Evolutionary conservation across 1,284 basidiomycete species (phyloP), one percentile per base, ranked within the genome.

Genomic region (Puccinia polysora): DNA sequence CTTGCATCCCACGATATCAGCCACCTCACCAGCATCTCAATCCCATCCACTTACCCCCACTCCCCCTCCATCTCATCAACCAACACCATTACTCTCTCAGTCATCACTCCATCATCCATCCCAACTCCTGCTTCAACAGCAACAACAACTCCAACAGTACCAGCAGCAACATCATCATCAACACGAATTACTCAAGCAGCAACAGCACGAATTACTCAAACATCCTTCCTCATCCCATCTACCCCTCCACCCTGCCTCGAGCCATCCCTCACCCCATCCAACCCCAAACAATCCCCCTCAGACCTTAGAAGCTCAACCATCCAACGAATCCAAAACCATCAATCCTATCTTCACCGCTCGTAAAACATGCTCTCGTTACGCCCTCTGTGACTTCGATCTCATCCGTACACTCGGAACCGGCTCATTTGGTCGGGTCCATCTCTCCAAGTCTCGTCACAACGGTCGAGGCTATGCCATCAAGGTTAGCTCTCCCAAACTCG

Each of bases 361-460:
- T 30, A 83, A 83, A 77, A 83, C 83, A 0, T 81, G 82, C 5
- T 83, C 82, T 0, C 79, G 83, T 28, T 84, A 84, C 75, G 82
- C 81, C 18, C 77, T 84, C 8, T 77, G 78, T 34, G 83, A 84
- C 74, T 84, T 84, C 72, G 77, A 78, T 50, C 82, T 84, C 55
- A 82, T 83, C 74, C 75, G 82, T 71, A 84, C 83, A 2, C 49
- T 68, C 18, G 65, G 65, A 28, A 68, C 65, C 30, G 65, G 52
- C 95, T 95, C 91, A 77, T 97, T 97, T 80, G 93, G 93, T 1
- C 86, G 94, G 18, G 93, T 97, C 0, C 93, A 96, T 81, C 84
- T 96, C 60, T 94, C 92, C 20, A 86, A 89, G 73, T 94, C 91
- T 79, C 89, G 88, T 80, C 91, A 95, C 80, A 97, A 96, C 79